phyloP scores from a whole-genome alignment of 2,329 filamentous ascomycete genomes.

The Alternaria metachromatica region DNA sequence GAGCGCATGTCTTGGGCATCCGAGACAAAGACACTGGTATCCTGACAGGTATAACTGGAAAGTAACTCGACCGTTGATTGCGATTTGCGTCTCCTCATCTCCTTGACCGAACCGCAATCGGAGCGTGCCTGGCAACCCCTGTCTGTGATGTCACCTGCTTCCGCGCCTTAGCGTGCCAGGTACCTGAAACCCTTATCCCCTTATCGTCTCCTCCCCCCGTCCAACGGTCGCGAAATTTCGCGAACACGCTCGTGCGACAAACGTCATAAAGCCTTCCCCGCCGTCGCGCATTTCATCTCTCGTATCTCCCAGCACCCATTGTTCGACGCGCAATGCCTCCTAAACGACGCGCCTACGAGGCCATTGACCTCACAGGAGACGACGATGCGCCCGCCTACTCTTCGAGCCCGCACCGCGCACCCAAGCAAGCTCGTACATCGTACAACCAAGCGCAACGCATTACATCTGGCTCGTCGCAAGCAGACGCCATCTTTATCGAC shows the following conservation, averaged over 20 bases:
- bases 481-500: constrained; percentile 33
- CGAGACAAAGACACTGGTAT: background rate
- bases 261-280: background rate
- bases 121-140: background rate
- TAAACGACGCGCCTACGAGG: constrained; percentile 11
- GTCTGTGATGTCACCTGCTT: constrained; percentile 24
- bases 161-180: constrained; percentile 23
- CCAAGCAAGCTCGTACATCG: constrained; percentile 38
- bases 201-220: background rate
- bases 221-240: background rate
- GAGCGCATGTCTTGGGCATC: background rate
- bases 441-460: constrained; percentile 10
- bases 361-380: constrained; percentile 13
- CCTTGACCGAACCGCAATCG: background rate
- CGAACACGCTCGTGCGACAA: background rate
- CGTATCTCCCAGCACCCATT: background rate
- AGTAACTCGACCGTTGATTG: background rate
- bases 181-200: background rate
- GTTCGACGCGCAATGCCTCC: constrained; percentile 6
- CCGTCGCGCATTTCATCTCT: background rate
- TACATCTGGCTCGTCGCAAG: constrained; percentile 33
- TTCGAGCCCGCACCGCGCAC: constrained; percentile 20
- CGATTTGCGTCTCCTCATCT: background rate
- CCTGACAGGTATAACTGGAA: background rate
- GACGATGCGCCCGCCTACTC: constrained; percentile 16